phyloP scores from a whole-genome alignment of 768 basidiomycete genomes.

The Suillus paluster region DNA sequence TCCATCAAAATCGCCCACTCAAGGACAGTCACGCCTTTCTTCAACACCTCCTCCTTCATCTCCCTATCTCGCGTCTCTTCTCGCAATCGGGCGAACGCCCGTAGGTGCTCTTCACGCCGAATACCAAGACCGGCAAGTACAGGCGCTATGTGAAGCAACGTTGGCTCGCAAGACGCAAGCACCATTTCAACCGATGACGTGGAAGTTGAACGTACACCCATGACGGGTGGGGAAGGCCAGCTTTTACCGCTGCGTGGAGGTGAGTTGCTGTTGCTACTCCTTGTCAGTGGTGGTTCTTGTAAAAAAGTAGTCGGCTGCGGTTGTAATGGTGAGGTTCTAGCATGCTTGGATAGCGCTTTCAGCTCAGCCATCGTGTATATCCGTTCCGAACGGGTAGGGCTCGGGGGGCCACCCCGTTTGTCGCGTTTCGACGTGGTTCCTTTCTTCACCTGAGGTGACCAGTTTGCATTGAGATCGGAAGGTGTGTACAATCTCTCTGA shows the following conservation, averaged over 20 bases:
- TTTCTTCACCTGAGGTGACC: conserved; percentile 24
- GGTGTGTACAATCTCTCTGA: conserved; percentile 31
- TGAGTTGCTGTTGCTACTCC: conserved; percentile 24
- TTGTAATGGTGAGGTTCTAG: conserved; percentile 26
- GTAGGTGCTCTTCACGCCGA: conserved; percentile 59
- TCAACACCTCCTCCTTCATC: conserved; percentile 71
- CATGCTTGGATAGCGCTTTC: conserved; percentile 34
- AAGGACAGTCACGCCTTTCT: conserved; percentile 68
- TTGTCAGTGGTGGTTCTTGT: conserved; percentile 18
- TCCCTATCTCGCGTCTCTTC: conserved; percentile 72
- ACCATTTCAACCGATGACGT: conserved; percentile 52
- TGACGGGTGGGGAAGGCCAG: conserved; percentile 15
- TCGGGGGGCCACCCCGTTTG: conserved; percentile 24
- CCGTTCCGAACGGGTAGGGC: conserved; percentile 37
- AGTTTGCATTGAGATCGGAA: conserved; percentile 20
- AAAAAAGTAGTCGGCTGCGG: conserved; percentile 1
- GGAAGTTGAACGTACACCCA: conserved; percentile 39
- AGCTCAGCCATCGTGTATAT: conserved; percentile 39
- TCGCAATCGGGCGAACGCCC: conserved; percentile 61
- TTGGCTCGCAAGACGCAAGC: conserved; percentile 65
- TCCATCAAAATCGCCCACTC: conserved; percentile 84
- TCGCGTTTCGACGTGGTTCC: conserved; percentile 28
- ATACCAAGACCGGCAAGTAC: conserved; percentile 64
- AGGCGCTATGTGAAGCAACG: conserved; percentile 64
- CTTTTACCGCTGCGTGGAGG: conserved; percentile 22